Evolutionary conservation across 768 basidiomycete genomes (phyloP).

Genomic region (Tylopilus subfusipes): DNA sequence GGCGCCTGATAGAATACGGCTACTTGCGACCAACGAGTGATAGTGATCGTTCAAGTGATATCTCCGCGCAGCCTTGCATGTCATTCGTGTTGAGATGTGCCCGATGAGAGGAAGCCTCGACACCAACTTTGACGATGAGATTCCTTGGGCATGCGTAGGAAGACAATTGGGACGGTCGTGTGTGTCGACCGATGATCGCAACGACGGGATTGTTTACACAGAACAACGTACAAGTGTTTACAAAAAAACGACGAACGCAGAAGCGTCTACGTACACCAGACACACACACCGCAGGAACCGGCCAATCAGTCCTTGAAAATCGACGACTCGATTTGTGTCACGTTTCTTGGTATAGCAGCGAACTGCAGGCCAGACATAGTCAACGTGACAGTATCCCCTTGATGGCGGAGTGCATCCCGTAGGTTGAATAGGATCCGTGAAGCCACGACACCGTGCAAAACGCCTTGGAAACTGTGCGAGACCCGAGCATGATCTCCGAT

Average conservation of each 20-base stretch:
- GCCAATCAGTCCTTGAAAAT: neutral
- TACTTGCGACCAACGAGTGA: too few species aligned
- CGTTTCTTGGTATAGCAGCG: neutral
- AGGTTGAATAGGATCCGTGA: conserved; percentile 11
- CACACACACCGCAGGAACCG: too few species aligned
- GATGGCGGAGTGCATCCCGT: neutral
- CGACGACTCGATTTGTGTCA: neutral
- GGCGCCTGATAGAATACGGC: too few species aligned
- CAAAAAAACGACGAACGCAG: neutral
- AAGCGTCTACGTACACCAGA: neutral
- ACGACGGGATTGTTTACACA: neutral
- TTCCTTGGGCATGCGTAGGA: too few species aligned
- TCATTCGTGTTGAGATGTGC: too few species aligned
- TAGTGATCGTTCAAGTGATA: too few species aligned
- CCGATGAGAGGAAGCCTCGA: too few species aligned
- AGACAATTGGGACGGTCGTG: too few species aligned
- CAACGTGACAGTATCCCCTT: neutral
- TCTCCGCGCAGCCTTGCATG: too few species aligned
- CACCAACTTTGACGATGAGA: too few species aligned
- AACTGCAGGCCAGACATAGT: conserved; percentile 2
- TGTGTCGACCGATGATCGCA: neutral
- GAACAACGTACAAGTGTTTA: neutral
- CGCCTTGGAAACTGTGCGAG: conserved; percentile 6
- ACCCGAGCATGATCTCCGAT: neutral
- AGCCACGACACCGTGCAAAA: conserved; percentile 8